Evolutionary conservation across 805 yeast genomes (phyloP).

Genomic region (Candida ipomoeae): DNA sequence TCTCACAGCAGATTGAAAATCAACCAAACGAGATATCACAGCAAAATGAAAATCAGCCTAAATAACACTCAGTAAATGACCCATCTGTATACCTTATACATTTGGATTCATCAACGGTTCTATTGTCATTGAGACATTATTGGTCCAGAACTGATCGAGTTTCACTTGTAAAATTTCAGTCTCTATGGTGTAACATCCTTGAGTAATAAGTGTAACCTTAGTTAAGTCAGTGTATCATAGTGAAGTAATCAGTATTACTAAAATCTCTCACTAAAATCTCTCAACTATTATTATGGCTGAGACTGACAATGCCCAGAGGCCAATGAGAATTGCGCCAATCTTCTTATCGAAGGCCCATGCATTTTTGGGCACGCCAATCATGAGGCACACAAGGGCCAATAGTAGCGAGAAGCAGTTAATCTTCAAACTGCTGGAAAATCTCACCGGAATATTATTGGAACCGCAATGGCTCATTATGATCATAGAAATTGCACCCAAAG

Average conservation of each 20-base stretch:
- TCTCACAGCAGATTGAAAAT: no score
- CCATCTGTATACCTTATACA: no score
- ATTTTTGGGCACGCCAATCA: conserved; percentile 11
- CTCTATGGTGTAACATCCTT: not conserved
- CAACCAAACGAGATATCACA: no score
- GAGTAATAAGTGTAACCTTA: no score
- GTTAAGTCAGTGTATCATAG: no score
- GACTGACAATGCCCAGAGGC: conserved; percentile 24
- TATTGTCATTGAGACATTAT: no score
- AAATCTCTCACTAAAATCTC: not conserved
- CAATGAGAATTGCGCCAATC: conserved; percentile 29
- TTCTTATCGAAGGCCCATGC: conserved; percentile 32
- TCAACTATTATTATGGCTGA: not conserved
- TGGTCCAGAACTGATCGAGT: no score
- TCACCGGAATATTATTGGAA: conserved; percentile 5
- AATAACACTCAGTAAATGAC: no score
- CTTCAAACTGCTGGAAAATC: conserved; percentile 13
- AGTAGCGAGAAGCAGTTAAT: conserved; percentile 13
- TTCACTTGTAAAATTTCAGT: no score
- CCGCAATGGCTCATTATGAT: conserved; percentile 11
- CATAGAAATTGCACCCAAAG: conserved; percentile 62
- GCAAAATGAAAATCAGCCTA: no score
- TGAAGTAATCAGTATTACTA: not conserved
- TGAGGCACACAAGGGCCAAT: conserved; percentile 10
- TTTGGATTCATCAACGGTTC: no score